Conservation (phyloP, 768 basidiomycete species). For the Amanita pallidorosea region DNA sequence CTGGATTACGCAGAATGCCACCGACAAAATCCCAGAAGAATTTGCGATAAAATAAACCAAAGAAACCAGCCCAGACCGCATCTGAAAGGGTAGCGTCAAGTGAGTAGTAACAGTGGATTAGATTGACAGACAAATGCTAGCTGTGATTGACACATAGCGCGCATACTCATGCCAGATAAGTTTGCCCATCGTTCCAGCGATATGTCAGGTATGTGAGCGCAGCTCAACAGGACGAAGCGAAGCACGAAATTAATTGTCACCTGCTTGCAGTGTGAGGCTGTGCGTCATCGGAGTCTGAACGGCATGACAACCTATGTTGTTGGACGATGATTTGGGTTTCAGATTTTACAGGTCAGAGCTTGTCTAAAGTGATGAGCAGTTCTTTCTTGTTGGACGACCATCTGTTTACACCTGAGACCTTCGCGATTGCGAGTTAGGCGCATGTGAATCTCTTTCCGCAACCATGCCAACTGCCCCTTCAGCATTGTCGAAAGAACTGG, state of each 20-base stretch:
- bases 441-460: background rate
- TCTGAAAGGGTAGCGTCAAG: constrained; percentile 27
- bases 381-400: no score
- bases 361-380: no score
- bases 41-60: constrained; percentile 78
- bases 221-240: constrained; percentile 17
- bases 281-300: constrained; percentile 3
- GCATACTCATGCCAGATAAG: constrained; percentile 76
- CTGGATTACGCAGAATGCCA: constrained; percentile 66
- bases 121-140: constrained; percentile 56
- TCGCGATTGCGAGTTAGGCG: background rate
- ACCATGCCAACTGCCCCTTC: background rate
- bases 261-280: background rate
- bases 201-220: constrained; percentile 16
- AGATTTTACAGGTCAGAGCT: no score
- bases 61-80: constrained; percentile 73
- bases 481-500: constrained; percentile 31
- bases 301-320: background rate
- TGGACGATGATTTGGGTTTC: background rate
- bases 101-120: no score
- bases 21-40: constrained; percentile 97
- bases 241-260: constrained; percentile 7
- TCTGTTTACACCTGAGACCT: background rate
- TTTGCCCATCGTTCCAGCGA: constrained; percentile 49
- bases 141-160: constrained; percentile 57